Conservation (phyloP, 192 early-diverging fungal species). For the Umbelopsis vinacea region DNA sequence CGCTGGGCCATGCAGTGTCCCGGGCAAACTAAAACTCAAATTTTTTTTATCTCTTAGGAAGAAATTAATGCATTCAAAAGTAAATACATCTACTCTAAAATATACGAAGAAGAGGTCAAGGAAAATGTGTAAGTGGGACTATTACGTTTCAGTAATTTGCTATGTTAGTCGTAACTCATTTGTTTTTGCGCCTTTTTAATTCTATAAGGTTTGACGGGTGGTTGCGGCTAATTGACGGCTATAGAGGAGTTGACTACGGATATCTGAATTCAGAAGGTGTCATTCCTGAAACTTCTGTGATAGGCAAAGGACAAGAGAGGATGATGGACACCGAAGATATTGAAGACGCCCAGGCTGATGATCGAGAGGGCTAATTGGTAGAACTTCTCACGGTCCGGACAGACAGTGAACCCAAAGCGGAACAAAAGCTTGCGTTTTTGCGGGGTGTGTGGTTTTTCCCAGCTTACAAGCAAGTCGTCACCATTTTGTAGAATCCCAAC, state of each 20-base stretch:
- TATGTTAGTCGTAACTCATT: background rate
- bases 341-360: slow-evolving; percentile 14
- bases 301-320: slow-evolving; percentile 18
- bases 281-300: slow-evolving; percentile 50
- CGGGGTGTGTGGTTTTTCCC: background rate
- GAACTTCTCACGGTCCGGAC: slow-evolving; percentile 13
- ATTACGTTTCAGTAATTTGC: too few relatives aligned
- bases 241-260: slow-evolving; percentile 56
- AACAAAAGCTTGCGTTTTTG: background rate
- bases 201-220: slow-evolving; percentile 64
- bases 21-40: background rate
- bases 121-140: slow-evolving; percentile 55
- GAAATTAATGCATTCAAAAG: slow-evolving; percentile 87
- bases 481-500: too few relatives aligned
- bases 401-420: slow-evolving; percentile 5
- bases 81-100: slow-evolving; percentile 83
- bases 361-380: slow-evolving; percentile 2
- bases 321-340: slow-evolving; percentile 30
- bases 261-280: slow-evolving; percentile 66
- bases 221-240: slow-evolving; percentile 60
- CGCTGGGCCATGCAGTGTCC: background rate
- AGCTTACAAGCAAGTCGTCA: too few relatives aligned
- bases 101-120: slow-evolving; percentile 74
- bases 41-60: slow-evolving; percentile 39
- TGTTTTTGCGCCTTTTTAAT: background rate